Conservation (phyloP, 768 basidiomycete species). For the Pleurotus salmoneostramineus region DNA sequence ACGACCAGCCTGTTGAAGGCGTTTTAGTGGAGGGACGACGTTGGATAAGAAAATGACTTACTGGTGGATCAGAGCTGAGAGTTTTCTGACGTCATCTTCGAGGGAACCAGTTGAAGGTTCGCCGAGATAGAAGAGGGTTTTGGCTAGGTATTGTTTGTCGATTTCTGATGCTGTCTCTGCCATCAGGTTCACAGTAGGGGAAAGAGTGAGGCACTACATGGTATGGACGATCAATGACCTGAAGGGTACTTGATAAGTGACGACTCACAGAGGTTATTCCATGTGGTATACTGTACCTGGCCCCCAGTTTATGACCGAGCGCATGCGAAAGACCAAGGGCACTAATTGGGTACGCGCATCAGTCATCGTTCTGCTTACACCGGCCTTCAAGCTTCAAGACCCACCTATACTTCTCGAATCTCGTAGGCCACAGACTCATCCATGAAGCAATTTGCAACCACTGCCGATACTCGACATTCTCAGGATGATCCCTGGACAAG, state of each 20-base stretch:
- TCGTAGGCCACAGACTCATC: constrained; percentile 77
- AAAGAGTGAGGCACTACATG: constrained; percentile 65
- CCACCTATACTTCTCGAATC: constrained; percentile 52
- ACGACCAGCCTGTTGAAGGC: constrained; percentile 47
- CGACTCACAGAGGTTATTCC: constrained; percentile 76
- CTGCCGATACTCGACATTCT: constrained; percentile 55
- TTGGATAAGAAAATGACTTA: constrained; percentile 25
- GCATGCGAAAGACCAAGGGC: constrained; percentile 73
- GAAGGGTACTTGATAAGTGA: constrained; percentile 7
- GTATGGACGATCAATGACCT: background rate
- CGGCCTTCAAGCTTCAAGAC: background rate
- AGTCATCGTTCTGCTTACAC: background rate
- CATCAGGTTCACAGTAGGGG: constrained; percentile 57
- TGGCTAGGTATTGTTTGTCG: constrained; percentile 58
- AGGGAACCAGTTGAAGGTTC: constrained; percentile 59
- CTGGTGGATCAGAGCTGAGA: constrained; percentile 54
- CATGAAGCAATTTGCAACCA: constrained; percentile 71
- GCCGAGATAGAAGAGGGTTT: constrained; percentile 52
- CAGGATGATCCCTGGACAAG: constrained; percentile 53
- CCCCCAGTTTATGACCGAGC: constrained; percentile 71
- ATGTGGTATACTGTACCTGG: constrained; percentile 72
- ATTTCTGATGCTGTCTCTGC: constrained; percentile 54
- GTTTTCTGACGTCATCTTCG: constrained; percentile 55
- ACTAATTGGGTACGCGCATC: constrained; percentile 24
- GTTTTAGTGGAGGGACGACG: background rate